Evolutionary conservation across 1,139 yeast species (phyloP), one percentile per base, ranked within the genome.

Genomic region (Arxiozyma slooffiae): DNA sequence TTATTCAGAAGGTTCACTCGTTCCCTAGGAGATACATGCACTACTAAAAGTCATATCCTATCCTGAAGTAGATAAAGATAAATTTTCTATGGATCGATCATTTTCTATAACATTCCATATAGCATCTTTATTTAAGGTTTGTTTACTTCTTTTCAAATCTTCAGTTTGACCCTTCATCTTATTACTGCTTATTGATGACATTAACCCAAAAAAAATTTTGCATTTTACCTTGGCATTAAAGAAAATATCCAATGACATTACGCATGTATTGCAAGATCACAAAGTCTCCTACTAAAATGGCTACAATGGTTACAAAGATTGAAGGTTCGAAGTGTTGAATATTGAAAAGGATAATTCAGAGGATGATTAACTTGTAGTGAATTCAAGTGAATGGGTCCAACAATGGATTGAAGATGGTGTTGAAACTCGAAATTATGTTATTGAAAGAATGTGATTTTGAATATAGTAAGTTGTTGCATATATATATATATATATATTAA

Each of bases 321-420:
- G 50, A 50, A 42, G 49, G 50, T 34, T 30, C 24, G 30, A 17
- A 8, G 11, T 40, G 49, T 21, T 45, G 40, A n/a, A 4, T 11
- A 6, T 30, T 30, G n/a, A 26, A 51, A 50, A 39, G 17, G 24
- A 9, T 18, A 24, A 26, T 20, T 56, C 57, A 16, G 61, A 58
- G 18, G 54, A 49, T 8, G 51, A 55, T 37, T 54, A 55, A 17
- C 74, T 68, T 11, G 78, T 72, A n/a, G 78, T 89, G 42, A 96
- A 90, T 66, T 97, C 97, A 14, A 76, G 88, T 49, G 96, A 87
- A 57, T 92, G 98, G 98, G 95, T 92, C n/a, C 76, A 79, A 49
- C 92, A 81, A 53, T 90, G 97, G 97, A 77, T 92, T 41, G 84
- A 80, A 61, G 87, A 85, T 58, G 95, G 96, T 9, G 84, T 87